phyloP scores from a whole-genome alignment of 192 early-diverging fungal species.

The Chytriomyces sp. region DNA sequence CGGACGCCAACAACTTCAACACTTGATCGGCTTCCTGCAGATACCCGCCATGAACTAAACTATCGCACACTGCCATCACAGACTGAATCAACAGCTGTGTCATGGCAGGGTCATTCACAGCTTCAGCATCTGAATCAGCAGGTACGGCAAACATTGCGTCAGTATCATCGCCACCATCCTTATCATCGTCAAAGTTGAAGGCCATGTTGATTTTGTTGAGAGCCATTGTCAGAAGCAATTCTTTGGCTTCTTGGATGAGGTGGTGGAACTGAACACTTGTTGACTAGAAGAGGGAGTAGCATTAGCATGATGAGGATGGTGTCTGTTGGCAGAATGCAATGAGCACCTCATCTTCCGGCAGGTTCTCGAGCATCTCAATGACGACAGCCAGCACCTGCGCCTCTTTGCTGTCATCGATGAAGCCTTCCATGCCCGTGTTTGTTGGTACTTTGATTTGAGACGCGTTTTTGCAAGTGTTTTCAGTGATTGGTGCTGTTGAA shows the following conservation, averaged over 20 bases:
- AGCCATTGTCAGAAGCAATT: slow-evolving; percentile 13
- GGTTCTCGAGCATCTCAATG: slow-evolving; percentile 8
- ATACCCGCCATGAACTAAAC: not conserved
- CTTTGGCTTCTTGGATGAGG: slow-evolving; percentile 10
- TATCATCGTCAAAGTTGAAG: not conserved
- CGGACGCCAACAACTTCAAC: not conserved
- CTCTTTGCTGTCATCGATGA: slow-evolving; percentile 1
- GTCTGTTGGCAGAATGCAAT: not conserved
- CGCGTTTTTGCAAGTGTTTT: not conserved
- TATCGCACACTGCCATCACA: not conserved
- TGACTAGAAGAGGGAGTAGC: not conserved
- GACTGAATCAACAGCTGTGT: not conserved
- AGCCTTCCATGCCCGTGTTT: not conserved
- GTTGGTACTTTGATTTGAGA: not conserved
- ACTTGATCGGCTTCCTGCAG: not conserved
- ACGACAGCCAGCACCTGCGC: slow-evolving; percentile 1
- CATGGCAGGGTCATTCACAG: not conserved
- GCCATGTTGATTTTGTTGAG: slow-evolving; percentile 28
- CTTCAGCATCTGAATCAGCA: not conserved
- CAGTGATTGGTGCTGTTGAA: too few relatives aligned
- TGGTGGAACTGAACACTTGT: not conserved
- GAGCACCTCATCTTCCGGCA: slow-evolving; percentile 4
- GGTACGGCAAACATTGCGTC: not conserved
- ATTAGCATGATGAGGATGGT: not conserved
- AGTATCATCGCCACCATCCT: not conserved